These are phyloP conservation scores for Myrica gale DNA, from an alignment of 306 rosid species.

Conservation along the genomic window DNA sequence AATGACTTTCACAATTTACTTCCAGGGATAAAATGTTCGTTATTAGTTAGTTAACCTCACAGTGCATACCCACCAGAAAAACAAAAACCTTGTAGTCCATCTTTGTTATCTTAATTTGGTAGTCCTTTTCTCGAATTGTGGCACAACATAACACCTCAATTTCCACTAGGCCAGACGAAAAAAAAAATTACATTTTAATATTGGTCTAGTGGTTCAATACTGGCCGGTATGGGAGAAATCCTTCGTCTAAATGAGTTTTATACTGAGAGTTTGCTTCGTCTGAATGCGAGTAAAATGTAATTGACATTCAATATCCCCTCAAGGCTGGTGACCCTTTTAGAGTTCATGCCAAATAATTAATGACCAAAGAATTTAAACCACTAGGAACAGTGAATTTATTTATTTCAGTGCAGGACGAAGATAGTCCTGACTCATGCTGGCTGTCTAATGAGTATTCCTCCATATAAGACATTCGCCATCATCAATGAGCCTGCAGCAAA, in stretches of 20 bases:
- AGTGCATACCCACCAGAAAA: no score
- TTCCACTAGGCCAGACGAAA: background rate
- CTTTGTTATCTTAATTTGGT: no score
- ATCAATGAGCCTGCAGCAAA: constrained; percentile 3
- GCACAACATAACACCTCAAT: background rate
- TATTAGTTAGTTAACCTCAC: background rate
- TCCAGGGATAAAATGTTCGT: background rate
- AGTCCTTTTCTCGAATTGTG: background rate
- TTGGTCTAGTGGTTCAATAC: background rate
- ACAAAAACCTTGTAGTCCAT: no score
- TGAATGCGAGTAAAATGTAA: background rate
- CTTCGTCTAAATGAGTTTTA: no score
- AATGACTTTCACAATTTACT: background rate
- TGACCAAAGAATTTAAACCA: no score
- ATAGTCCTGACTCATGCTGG: background rate
- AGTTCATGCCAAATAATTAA: no score
- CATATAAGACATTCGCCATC: background rate
- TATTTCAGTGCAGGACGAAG: background rate
- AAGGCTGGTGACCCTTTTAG: no score
- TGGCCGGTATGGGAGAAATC: background rate
- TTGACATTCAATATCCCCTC: no score
- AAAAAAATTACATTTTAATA: background rate
- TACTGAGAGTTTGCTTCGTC: background rate
- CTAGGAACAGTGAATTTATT: background rate
- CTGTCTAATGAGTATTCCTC: background rate